phyloP scores from a whole-genome alignment of 208 protist genomes.

The Acanthamoeba lenticulata region DNA sequence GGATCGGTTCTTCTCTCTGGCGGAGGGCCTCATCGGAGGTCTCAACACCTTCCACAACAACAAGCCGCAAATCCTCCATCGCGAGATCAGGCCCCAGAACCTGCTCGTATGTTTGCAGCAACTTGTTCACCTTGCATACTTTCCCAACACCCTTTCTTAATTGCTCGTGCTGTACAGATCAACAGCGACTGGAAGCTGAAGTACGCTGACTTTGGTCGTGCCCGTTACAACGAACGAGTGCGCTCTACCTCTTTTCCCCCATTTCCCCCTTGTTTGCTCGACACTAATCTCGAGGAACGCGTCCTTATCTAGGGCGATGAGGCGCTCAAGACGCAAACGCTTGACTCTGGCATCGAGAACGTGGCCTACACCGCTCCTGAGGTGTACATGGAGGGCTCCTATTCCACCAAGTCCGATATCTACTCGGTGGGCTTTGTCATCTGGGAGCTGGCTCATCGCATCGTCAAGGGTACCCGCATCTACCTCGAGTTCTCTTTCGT shows the following conservation, averaged over 20 bases:
- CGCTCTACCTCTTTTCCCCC: too few species aligned
- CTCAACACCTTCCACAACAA: constrained; percentile 50
- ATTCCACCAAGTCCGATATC: constrained; percentile 37
- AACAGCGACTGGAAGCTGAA: constrained; percentile 51
- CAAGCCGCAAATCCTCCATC: constrained; percentile 46
- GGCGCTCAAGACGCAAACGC: constrained; percentile 39
- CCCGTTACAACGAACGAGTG: constrained; percentile 41
- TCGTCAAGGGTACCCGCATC: constrained; percentile 2
- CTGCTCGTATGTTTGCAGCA: neutral
- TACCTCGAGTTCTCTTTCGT: too few species aligned
- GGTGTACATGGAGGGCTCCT: constrained; percentile 55
- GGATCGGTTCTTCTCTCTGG: constrained; percentile 55
- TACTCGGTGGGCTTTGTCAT: constrained; percentile 38
- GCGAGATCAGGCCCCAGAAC: constrained; percentile 54
- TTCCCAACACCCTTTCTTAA: neutral
- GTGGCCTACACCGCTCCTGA: constrained; percentile 62
- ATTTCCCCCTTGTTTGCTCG: neutral
- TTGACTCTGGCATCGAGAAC: constrained; percentile 60
- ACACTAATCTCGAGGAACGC: too few species aligned
- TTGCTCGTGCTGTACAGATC: neutral
- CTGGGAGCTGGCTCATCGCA: constrained; percentile 43
- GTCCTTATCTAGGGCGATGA: constrained; percentile 36
- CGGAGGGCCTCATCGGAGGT: constrained; percentile 35
- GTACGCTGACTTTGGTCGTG: constrained; percentile 39
- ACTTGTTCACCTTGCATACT: neutral